Conservation (phyloP, 768 basidiomycete genomes). For the Sutorius australiensis region DNA sequence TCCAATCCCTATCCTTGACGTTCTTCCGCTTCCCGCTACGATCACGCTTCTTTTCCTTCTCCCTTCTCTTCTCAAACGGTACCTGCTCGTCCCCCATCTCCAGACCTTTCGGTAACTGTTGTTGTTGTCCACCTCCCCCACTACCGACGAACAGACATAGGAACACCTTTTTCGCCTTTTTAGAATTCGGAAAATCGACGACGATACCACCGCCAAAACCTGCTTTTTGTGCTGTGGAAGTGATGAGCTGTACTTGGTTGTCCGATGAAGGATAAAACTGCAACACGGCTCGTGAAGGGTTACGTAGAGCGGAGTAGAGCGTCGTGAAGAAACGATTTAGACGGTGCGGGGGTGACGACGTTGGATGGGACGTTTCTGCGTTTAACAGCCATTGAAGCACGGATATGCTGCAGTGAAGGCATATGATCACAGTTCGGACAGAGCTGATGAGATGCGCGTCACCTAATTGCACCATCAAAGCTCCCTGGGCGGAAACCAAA, state of each 20-base stretch:
- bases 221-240: constrained; percentile 85
- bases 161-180: constrained; percentile 93
- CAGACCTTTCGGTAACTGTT: constrained; percentile 73
- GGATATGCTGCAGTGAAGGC: constrained; percentile 66
- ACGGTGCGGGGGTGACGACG: constrained; percentile 84
- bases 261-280: constrained; percentile 98
- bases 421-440: not conserved
- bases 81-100: constrained; percentile 65
- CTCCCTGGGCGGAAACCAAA: constrained; percentile 95
- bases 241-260: constrained; percentile 95
- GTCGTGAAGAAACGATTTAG: constrained; percentile 90
- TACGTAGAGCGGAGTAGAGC: constrained; percentile 78
- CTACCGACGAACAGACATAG: constrained; percentile 88
- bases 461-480: constrained; percentile 98
- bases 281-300: constrained; percentile 80
- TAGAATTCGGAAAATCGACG: constrained; percentile 96
- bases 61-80: constrained; percentile 75
- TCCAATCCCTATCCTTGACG: constrained; percentile 85
- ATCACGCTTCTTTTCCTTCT: constrained; percentile 54
- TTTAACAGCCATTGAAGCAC: constrained; percentile 99
- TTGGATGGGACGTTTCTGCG: constrained; percentile 87
- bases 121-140: constrained; percentile 51
- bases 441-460: constrained; percentile 7
- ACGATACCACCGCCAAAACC: constrained; percentile 97
- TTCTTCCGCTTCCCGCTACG: constrained; percentile 67